Evolutionary conservation across 169 alveolate genomes (phyloP).

Genomic region (Cryptosporidium parvum): DNA sequence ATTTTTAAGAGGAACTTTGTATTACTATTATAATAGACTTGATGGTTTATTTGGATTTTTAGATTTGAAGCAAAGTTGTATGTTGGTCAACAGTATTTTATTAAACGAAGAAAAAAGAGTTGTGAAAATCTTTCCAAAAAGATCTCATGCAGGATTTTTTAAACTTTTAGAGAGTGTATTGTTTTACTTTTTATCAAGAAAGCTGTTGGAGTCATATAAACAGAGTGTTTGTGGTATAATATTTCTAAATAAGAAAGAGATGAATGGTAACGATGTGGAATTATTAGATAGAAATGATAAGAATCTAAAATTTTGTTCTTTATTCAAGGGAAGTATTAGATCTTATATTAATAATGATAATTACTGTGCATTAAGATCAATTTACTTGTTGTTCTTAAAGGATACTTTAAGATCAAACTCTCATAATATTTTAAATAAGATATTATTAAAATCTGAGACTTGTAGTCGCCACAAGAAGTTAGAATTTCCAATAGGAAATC

Average conservation of each 20-base stretch:
- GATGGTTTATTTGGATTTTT: slow-evolving; percentile 27
- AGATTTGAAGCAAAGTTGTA: slow-evolving; percentile 56
- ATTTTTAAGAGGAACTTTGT: slow-evolving; percentile 26
- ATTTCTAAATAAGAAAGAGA: background rate
- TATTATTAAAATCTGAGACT: background rate
- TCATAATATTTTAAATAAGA: slow-evolving; percentile 31
- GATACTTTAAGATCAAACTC: slow-evolving; percentile 47
- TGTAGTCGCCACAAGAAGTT: slow-evolving; percentile 9
- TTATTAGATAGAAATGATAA: background rate
- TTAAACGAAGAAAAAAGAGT: slow-evolving; percentile 44
- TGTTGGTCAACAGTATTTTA: slow-evolving; percentile 37
- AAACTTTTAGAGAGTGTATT: slow-evolving; percentile 34
- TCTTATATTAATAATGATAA: slow-evolving; percentile 32
- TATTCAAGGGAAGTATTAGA: slow-evolving; percentile 39
- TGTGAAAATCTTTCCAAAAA: slow-evolving; percentile 34
- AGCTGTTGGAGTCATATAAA: slow-evolving; percentile 18
- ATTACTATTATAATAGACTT: slow-evolving; percentile 27
- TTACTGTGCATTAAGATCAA: slow-evolving; percentile 47
- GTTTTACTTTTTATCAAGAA: slow-evolving; percentile 42
- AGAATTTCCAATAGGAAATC: slow-evolving; percentile 34
- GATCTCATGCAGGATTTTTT: slow-evolving; percentile 16
- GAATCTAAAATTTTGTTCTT: background rate
- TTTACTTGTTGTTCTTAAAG: slow-evolving; percentile 27
- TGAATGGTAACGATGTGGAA: background rate
- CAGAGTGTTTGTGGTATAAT: background rate